A percentile compares a stretch with the other conserved stretches of the same genome.
These are phyloP conservation scores for Rhizopus microsporus DNA, from an alignment of 371 early-diverging fungal genomes.

Conservation along the genomic window DNA sequence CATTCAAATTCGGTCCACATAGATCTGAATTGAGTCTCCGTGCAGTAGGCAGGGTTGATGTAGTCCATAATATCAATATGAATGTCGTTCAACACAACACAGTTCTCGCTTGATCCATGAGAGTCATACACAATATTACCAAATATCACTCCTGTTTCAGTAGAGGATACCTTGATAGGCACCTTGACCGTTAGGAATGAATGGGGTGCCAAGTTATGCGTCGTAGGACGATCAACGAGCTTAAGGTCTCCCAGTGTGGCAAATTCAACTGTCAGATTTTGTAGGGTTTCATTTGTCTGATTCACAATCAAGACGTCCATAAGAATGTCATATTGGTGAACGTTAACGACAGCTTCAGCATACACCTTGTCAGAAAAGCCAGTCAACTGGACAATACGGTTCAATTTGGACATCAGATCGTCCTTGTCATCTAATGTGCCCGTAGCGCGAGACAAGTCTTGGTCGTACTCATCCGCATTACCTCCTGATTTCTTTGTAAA, in stretches of 20 bases:
- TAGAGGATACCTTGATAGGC: conserved; percentile 96
- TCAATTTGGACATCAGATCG: conserved; percentile 82
- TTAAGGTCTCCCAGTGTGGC: conserved; percentile 96
- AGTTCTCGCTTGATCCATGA: conserved; percentile 78
- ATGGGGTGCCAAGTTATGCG: conserved; percentile 89
- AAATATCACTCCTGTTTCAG: conserved; percentile 97
- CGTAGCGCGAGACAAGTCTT: conserved; percentile 87
- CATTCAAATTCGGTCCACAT: conserved; percentile 99
- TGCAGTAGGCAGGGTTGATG: conserved; percentile 91
- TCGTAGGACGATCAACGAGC: conserved; percentile 92
- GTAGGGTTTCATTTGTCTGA: conserved; percentile 95
- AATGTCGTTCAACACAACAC: conserved; percentile 93
- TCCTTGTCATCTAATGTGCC: conserved; percentile 73
- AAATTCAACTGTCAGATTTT: conserved; percentile 97
- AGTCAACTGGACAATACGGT: conserved; percentile 94
- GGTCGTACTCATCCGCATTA: conserved; percentile 82
- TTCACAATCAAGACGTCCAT: conserved; percentile 97
- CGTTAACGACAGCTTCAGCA: conserved; percentile 96
- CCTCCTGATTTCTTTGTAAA: conserved; percentile 74
- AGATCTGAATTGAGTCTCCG: conserved; percentile 90
- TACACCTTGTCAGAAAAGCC: conserved; percentile 98
- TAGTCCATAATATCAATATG: conserved; percentile 99
- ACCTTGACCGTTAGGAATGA: conserved; percentile 94
- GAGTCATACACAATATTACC: conserved; percentile 97
- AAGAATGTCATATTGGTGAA: conserved; percentile 96